Evolutionary conservation across 1,139 yeast genomes (phyloP).

Genomic region (Pichiaceae sp.): DNA sequence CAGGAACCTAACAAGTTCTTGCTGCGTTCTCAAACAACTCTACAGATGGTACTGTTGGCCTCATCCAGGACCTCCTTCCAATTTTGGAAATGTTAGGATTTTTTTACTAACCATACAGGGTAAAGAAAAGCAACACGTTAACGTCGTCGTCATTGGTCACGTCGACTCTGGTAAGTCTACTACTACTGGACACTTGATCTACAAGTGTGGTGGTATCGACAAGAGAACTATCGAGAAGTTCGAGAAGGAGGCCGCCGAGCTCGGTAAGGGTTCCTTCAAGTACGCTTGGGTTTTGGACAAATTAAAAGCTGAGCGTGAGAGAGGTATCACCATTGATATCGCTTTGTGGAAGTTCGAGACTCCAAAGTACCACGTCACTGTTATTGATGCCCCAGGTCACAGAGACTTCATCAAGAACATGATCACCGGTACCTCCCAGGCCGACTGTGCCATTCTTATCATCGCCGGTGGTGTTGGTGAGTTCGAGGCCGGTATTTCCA

Average conservation of each 20-base stretch:
- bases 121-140: constrained; percentile 94
- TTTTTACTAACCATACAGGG: constrained; percentile 23
- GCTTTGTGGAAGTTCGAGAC: constrained; percentile 96
- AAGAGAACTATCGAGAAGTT: constrained; percentile 98
- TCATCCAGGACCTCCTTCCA: background rate
- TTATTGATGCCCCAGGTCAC: constrained; percentile 95
- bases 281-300: constrained; percentile 96
- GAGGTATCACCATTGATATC: constrained; percentile 94
- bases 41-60: too few relatives aligned
- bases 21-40: too few relatives aligned
- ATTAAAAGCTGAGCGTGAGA: constrained; percentile 93
- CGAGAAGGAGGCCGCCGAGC: constrained; percentile 98
- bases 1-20: too few relatives aligned
- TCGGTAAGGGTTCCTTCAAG: constrained; percentile 97
- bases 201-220: constrained; percentile 75
- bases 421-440: constrained; percentile 91
- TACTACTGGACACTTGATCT: constrained; percentile 98
- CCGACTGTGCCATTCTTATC: constrained; percentile 86
- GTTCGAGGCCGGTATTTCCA: constrained; percentile 92
- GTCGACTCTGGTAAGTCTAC: constrained; percentile 99
- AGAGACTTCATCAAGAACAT: constrained; percentile 95
- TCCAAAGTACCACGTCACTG: constrained; percentile 89
- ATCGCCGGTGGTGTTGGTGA: constrained; percentile 92
- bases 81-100: background rate
- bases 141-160: constrained; percentile 99